These are phyloP conservation scores for Aureobasidium sp. DNA, from an alignment of 2,329 filamentous ascomycete genomes.

Conservation along the genomic window DNA sequence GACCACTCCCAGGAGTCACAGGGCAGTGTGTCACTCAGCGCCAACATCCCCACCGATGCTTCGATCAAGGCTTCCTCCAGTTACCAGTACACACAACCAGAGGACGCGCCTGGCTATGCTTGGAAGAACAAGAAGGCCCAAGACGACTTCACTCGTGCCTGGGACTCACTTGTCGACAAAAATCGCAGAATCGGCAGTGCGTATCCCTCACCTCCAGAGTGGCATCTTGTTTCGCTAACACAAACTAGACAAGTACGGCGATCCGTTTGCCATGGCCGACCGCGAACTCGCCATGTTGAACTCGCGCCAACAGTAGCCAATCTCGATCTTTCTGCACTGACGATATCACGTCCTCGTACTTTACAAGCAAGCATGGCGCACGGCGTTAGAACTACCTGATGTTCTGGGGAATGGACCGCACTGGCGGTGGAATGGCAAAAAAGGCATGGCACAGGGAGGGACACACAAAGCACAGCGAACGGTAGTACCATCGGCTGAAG, in stretches of 20 bases:
- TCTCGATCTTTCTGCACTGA: conserved; percentile 5
- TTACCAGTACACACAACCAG: conserved; percentile 28
- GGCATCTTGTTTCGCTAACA: not conserved
- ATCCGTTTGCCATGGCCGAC: conserved; percentile 28
- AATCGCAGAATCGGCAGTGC: conserved; percentile 30
- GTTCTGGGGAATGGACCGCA: not conserved
- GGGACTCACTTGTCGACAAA: conserved; percentile 43
- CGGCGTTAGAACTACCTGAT: not conserved
- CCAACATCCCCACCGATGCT: not conserved
- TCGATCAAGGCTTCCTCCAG: conserved; percentile 20
- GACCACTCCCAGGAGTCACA: conserved; percentile 22
- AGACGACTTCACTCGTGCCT: conserved; percentile 46
- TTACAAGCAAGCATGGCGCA: conserved; percentile 4
- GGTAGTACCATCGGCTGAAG: not conserved
- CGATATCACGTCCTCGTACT: conserved; percentile 1
- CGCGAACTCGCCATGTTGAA: conserved; percentile 22
- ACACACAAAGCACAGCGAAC: not conserved
- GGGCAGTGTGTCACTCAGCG: not conserved
- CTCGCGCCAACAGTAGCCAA: conserved; percentile 15
- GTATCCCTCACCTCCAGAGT: not conserved
- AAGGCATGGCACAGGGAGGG: not conserved
- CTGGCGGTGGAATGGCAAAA: not conserved
- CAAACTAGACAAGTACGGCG: conserved; percentile 23
- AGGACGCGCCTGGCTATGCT: conserved; percentile 40
- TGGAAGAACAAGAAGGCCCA: conserved; percentile 51